Percentiles rank a stretch among this genome's conserved stretches.
Evolutionary conservation across 495 filamentous ascomycete genomes (phyloP).

Genomic region (Aspergillus olivimuriae): DNA sequence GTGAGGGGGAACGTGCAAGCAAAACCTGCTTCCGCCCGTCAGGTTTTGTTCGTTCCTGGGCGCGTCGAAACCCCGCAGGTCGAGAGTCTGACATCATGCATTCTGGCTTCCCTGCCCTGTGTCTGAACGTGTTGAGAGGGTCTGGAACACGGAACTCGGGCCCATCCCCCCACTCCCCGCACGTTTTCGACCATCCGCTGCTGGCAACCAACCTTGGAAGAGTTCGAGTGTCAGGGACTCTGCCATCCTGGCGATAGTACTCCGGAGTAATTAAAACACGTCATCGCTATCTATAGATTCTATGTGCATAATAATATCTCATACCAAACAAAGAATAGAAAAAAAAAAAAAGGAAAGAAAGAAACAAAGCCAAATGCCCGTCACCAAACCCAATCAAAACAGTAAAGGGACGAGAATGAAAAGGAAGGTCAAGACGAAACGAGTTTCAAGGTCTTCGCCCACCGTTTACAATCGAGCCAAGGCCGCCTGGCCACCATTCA

Average conservation of each 20-base stretch:
- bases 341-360: neutral
- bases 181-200: no score
- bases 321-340: neutral
- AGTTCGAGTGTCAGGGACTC: no score
- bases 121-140: neutral
- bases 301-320: conserved; percentile 5
- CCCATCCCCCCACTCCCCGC: neutral
- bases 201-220: no score
- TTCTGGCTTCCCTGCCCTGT: neutral
- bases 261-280: no score
- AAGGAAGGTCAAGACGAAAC: neutral
- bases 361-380: no score
- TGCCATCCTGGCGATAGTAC: no score
- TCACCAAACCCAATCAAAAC: no score
- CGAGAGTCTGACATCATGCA: conserved; percentile 17
- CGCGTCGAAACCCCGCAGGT: conserved; percentile 15
- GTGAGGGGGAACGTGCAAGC: conserved; percentile 6
- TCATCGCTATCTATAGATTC: conserved; percentile 7
- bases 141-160: neutral
- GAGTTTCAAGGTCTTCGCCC: neutral
- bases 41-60: no score
- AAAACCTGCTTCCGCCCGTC: no score
- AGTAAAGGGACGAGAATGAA: no score
- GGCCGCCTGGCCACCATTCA: conserved; percentile 7
- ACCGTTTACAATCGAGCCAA: conserved; percentile 15